Percentiles rank a stretch among this genome's conserved stretches.
phyloP scores from a whole-genome alignment of 139 green algal species.

The Chlamydomonas incerta region DNA sequence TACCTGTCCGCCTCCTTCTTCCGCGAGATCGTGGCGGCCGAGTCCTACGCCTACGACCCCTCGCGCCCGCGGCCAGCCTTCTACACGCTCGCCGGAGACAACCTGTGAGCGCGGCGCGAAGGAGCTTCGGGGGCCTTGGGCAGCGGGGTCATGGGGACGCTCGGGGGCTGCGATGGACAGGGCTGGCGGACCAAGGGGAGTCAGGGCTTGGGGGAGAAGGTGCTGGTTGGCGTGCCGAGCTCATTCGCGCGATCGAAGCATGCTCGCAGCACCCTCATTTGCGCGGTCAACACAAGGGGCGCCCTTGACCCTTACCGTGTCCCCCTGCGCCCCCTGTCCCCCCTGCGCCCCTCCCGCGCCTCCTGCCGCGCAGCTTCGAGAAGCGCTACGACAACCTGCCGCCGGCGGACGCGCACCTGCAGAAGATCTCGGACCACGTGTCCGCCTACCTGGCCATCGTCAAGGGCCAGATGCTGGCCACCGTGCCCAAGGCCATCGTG shows the following conservation, averaged over 20 bases:
- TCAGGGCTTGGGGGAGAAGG: too few species aligned
- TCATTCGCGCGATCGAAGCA: too few species aligned
- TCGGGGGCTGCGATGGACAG: too few species aligned
- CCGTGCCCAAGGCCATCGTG: slow-evolving; percentile 94
- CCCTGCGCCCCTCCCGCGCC: background rate
- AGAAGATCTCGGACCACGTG: slow-evolving; percentile 85
- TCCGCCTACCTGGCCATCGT: slow-evolving; percentile 93
- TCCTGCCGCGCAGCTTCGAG: slow-evolving; percentile 44
- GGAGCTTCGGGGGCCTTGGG: background rate
- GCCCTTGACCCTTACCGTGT: too few species aligned
- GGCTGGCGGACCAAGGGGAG: too few species aligned
- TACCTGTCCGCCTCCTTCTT: slow-evolving; percentile 95
- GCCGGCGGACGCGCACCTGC: slow-evolving; percentile 73
- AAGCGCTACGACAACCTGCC: slow-evolving; percentile 66
- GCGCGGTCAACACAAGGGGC: background rate
- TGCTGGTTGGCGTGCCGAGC: too few species aligned
- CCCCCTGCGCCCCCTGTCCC: background rate
- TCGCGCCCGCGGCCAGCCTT: slow-evolving; percentile 65
- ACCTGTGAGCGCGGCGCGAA: slow-evolving; percentile 19
- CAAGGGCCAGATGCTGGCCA: slow-evolving; percentile 88
- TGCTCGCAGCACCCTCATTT: too few species aligned
- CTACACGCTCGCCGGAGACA: slow-evolving; percentile 62
- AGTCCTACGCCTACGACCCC: slow-evolving; percentile 71
- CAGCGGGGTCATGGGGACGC: background rate
- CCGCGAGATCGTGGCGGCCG: slow-evolving; percentile 82